A percentile compares a stretch with the other conserved stretches of the same genome.
phyloP scores from a whole-genome alignment of 345 rosid species.

The Clausena lansium region DNA sequence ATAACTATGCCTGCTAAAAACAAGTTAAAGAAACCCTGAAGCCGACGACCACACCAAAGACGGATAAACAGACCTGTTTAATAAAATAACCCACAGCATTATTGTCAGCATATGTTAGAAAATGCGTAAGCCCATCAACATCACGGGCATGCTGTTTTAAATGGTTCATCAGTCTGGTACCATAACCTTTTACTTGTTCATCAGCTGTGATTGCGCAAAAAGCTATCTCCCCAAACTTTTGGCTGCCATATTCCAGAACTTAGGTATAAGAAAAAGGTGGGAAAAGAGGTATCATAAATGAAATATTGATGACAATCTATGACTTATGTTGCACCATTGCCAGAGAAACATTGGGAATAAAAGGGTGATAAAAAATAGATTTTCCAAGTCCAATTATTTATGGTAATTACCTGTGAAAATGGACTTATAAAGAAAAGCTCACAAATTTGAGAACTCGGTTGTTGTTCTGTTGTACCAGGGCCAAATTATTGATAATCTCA shows the following conservation, averaged over 20 bases:
- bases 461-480: neutral
- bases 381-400: neutral
- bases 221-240: constrained; percentile 98
- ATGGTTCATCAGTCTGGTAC: constrained; percentile 99
- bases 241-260: constrained; percentile 47
- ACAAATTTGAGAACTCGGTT: neutral
- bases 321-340: neutral
- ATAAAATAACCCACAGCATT: constrained; percentile 98
- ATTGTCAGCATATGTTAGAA: constrained; percentile 96
- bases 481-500: neutral
- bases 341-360: neutral
- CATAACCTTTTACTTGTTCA: constrained; percentile 99
- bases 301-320: neutral
- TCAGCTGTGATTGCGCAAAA: constrained; percentile 99
- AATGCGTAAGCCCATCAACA: constrained; percentile 94
- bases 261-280: constrained; percentile 14
- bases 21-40: constrained; percentile 8
- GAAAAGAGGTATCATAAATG: constrained; percentile 2
- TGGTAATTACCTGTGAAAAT: neutral
- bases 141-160: constrained; percentile 96
- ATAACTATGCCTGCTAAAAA: constrained; percentile 2
- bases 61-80: constrained; percentile 64
- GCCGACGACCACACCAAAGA: constrained; percentile 6
- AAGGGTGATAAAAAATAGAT: neutral
- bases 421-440: neutral